phyloP scores from a whole-genome alignment of 257 asterid species.

The Nicotiana undulata region DNA sequence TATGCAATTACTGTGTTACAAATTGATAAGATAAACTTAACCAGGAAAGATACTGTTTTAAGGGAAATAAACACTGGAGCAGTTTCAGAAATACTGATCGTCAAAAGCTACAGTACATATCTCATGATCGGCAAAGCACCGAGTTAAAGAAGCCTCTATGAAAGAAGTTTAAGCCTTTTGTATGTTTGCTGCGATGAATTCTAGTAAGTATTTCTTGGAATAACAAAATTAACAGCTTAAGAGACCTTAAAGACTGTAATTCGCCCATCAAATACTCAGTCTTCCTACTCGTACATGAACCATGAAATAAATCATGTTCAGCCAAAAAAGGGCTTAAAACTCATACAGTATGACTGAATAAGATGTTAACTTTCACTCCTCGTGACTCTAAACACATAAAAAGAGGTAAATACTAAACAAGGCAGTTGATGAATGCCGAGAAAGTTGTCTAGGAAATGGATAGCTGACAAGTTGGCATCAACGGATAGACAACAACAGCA shows the following conservation, averaged over 20 bases:
- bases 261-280: background rate
- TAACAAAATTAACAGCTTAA: background rate
- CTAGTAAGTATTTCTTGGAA: background rate
- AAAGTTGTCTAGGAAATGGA: background rate
- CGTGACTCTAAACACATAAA: background rate
- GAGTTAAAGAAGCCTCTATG: background rate
- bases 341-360: background rate
- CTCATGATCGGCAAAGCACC: background rate
- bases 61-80: background rate
- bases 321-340: background rate
- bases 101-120: background rate
- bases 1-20: background rate
- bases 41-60: background rate
- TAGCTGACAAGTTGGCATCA: background rate
- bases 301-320: background rate
- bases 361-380: background rate
- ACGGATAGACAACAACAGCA: no score
- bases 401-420: background rate
- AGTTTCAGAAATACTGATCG: background rate
- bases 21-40: background rate
- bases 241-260: background rate
- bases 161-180: background rate
- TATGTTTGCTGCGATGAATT: background rate
- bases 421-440: background rate
- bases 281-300: background rate